A percentile compares a stretch with the other conserved stretches of the same genome.
phyloP scores from a whole-genome alignment of 768 basidiomycete genomes.

The Leucocoprinus sp. region DNA sequence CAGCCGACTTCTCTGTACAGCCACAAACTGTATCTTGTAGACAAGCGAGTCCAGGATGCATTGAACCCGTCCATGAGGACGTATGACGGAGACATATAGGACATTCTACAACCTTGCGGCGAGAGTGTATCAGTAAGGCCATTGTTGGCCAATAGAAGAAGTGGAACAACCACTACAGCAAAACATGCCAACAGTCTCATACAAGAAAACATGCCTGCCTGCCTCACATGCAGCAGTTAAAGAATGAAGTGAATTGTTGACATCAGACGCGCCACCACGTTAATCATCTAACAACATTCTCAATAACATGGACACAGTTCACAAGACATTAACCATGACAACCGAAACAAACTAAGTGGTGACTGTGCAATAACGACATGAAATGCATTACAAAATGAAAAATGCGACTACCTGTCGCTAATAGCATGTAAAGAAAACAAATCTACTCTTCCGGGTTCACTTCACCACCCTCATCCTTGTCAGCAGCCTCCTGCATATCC shows the following conservation, averaged over 20 bases:
- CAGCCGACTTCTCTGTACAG: conserved; percentile 86
- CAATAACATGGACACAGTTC: conserved; percentile 3
- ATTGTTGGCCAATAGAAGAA: conserved; percentile 35
- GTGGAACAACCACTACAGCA: conserved; percentile 24
- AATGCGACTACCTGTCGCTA: conserved; percentile 4
- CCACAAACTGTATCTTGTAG: conserved; percentile 74
- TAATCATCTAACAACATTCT: neutral
- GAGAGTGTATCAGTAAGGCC: conserved; percentile 49
- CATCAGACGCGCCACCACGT: neutral
- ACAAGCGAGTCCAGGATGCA: conserved; percentile 60
- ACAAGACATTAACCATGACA: conserved; percentile 8
- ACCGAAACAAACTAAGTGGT: conserved; percentile 8
- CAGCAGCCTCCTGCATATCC: conserved; percentile 91
- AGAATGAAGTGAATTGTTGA: neutral
- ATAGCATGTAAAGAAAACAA: neutral
- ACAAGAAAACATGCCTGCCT: conserved; percentile 10
- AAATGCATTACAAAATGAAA: conserved; percentile 10
- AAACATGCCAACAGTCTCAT: conserved; percentile 28
- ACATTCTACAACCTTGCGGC: conserved; percentile 93
- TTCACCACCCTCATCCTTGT: conserved; percentile 61
- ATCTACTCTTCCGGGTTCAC: conserved; percentile 59
- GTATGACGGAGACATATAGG: conserved; percentile 93
- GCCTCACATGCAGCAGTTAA: neutral
- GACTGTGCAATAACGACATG: conserved; percentile 9
- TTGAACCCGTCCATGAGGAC: conserved; percentile 63